A percentile compares a stretch with the other conserved stretches of the same genome.
Evolutionary conservation across 768 basidiomycete genomes (phyloP).

Genomic region (Leccinum arenicola): DNA sequence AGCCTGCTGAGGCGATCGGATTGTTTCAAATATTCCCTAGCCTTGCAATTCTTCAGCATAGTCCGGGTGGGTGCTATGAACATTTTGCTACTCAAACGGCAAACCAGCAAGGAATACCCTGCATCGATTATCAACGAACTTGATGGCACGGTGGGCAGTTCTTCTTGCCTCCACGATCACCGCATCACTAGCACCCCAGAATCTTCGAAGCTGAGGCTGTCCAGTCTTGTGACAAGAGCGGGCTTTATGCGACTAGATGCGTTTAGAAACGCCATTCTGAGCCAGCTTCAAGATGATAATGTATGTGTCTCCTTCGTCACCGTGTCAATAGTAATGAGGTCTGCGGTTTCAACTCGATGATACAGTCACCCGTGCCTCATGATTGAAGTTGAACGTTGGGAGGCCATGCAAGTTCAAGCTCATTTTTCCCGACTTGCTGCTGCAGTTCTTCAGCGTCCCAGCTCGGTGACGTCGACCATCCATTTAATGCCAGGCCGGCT

Average conservation of each 20-base stretch:
- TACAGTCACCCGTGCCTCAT: no score
- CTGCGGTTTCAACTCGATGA: no score
- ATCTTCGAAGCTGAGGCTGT: not conserved
- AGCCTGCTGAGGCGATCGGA: not conserved
- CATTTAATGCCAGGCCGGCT: no score
- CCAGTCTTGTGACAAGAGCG: not conserved
- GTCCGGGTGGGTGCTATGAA: not conserved
- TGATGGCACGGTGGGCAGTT: not conserved
- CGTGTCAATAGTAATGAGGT: no score
- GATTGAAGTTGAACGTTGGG: no score
- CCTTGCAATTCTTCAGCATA: not conserved
- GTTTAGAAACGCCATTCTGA: not conserved
- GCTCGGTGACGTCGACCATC: constrained; percentile 37
- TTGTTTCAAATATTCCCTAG: not conserved
- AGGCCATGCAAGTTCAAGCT: no score
- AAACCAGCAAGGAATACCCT: not conserved
- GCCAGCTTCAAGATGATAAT: no score
- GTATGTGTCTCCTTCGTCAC: no score
- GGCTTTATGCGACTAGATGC: not conserved
- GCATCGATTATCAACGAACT: not conserved
- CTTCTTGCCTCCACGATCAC: not conserved
- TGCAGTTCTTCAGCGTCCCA: no score
- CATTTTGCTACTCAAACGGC: not conserved
- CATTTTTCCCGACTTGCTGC: no score
- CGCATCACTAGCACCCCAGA: not conserved